These are phyloP conservation scores for Coffea humblotiana DNA, from an alignment of 305 asterid genomes.

Conservation along the genomic window DNA sequence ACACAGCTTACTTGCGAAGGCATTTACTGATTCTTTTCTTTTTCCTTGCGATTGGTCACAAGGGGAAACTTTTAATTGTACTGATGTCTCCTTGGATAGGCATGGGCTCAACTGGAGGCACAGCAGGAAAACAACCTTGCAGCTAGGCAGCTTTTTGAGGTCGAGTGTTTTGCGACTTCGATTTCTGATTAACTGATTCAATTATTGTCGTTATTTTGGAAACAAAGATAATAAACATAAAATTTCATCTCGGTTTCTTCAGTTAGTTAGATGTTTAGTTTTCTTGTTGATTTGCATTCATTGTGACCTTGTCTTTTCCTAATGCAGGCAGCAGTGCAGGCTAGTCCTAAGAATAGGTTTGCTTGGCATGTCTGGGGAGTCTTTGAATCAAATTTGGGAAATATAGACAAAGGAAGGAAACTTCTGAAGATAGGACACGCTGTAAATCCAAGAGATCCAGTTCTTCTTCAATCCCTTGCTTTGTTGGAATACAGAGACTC, in stretches of 20 bases:
- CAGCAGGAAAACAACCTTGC: conserved; percentile 57
- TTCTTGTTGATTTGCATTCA: background rate
- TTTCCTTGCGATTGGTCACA: background rate
- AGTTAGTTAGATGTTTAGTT: background rate
- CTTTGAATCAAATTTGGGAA: conserved; percentile 75
- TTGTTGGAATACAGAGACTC: conserved; percentile 75
- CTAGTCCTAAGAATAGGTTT: conserved; percentile 95
- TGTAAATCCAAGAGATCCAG: conserved; percentile 93
- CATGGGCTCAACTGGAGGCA: conserved; percentile 99
- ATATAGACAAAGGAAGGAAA: conserved; percentile 69
- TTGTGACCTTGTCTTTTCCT: conserved; percentile 10
- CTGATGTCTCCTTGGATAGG: conserved; percentile 40
- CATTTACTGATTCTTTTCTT: background rate
- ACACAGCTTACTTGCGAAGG: background rate
- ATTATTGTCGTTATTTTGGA: background rate
- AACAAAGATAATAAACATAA: background rate
- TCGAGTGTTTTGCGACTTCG: conserved; percentile 19
- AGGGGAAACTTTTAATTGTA: background rate
- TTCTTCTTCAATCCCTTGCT: conserved; percentile 88
- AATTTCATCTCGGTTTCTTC: background rate
- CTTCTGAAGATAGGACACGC: conserved; percentile 87
- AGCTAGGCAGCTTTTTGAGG: conserved; percentile 85
- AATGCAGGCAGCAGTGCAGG: conserved; percentile 84
- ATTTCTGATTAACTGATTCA: background rate
- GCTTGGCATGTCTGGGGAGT: conserved; percentile 99